Percentiles rank a stretch among this genome's conserved stretches.
Conservation (phyloP, 768 basidiomycete genomes). For the Thelephora ganbajun region DNA sequence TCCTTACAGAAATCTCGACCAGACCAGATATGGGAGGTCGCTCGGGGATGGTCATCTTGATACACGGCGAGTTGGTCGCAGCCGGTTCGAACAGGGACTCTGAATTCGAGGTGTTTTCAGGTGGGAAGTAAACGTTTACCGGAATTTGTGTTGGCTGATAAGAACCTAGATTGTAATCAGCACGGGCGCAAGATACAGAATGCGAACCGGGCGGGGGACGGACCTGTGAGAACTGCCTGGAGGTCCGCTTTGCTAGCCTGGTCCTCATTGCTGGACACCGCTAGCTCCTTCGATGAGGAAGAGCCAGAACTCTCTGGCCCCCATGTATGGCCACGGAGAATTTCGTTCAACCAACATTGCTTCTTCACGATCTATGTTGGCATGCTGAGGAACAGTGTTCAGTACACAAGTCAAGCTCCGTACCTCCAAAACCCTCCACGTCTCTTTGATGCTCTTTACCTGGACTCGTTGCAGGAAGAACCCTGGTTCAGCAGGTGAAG, state of each 20-base stretch:
- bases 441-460: conserved; percentile 57
- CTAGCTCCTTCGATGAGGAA: neutral
- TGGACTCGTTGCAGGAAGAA: conserved; percentile 59
- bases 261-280: conserved; percentile 12
- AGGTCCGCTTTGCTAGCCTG: conserved; percentile 40
- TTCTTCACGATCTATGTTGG: conserved; percentile 51
- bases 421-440: conserved; percentile 67
- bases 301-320: conserved; percentile 30
- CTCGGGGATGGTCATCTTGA: conserved; percentile 56
- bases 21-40: conserved; percentile 49
- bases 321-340: conserved; percentile 50
- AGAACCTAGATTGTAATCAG: conserved; percentile 25
- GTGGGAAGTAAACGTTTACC: conserved; percentile 54
- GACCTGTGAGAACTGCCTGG: conserved; percentile 51
- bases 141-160: conserved; percentile 49
- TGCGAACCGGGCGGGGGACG: conserved; percentile 9
- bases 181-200: neutral
- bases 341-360: conserved; percentile 76
- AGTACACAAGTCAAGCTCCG: conserved; percentile 5
- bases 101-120: conserved; percentile 14
- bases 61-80: conserved; percentile 22
- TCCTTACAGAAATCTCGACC: conserved; percentile 49
- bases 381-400: neutral
- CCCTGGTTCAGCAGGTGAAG: conserved; percentile 61
- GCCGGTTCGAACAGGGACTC: conserved; percentile 25